Evolutionary conservation across 805 yeast genomes (phyloP), one percentile per base, ranked within the genome.

Genomic region (Torulaspora quercuum): DNA sequence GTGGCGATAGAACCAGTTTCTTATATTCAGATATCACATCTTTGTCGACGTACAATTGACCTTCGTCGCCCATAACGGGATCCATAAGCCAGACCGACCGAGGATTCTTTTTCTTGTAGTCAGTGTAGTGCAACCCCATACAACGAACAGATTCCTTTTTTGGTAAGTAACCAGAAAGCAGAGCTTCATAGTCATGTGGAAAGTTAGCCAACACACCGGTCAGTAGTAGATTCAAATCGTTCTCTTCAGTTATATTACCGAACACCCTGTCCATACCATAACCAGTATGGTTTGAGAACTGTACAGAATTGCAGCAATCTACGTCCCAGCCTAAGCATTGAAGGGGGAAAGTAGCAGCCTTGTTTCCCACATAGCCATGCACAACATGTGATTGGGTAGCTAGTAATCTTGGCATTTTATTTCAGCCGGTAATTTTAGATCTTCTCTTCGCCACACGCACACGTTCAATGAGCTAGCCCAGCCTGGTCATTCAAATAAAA

Each of bases 361-460:
- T 75, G 59, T 88, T 88, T 1, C 98, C 98, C 2, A 92, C 98
- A 52, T 85, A 82, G 2, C 98, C 98, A 56, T 90, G 97, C 2
- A 79, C 88, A 1, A 92, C 97, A 59, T 92, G 97, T 4, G 95
- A 86, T 49, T 86, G 90, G 6, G 45, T 42, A 14, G 45, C 39
- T 26, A 42, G 20, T 29, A 42, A 21, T 22, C 45, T 26, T 18
- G 41, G 41, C 41, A 37, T 37, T 11, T 14, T 23, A 17, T 12
- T 26, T 11, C 6, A 9, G 6, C 13, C 7, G 15, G 29, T 26
- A 26, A n/a, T n/a, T n/a, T n/a, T n/a, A n/a, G n/a, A n/a, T n/a
- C n/a, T n/a, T n/a, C n/a, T n/a, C n/a, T n/a, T n/a, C n/a, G n/a
- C n/a, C n/a, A n/a, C n/a, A n/a, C n/a, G n/a, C n/a, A n/a, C n/a